phyloP scores from a whole-genome alignment of 2,329 filamentous ascomycete genomes.

The Epichloe glyceriae region DNA sequence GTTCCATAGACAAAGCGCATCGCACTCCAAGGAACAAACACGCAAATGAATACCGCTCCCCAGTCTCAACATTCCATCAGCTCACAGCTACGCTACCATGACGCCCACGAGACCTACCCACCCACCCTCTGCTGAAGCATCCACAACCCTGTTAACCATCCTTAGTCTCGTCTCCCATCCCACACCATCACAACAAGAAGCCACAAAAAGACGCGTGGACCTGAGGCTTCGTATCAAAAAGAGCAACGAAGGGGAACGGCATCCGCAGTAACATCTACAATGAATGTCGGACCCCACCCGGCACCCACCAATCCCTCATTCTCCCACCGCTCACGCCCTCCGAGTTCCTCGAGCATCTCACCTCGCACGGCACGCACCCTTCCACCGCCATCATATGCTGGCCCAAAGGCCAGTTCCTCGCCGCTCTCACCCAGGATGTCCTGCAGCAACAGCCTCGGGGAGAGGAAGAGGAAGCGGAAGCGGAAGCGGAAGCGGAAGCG shows the following conservation, averaged over 20 bases:
- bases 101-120: not conserved
- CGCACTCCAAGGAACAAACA: too few species aligned
- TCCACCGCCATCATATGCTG: constrained; percentile 63
- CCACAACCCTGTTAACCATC: not conserved
- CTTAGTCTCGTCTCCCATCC: too few species aligned
- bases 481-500: too few species aligned
- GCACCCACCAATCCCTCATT: constrained; percentile 24
- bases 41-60: too few species aligned
- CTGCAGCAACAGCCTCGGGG: constrained; percentile 12
- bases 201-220: not conserved
- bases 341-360: constrained; percentile 51
- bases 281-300: not conserved
- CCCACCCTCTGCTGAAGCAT: not conserved
- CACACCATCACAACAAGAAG: too few species aligned
- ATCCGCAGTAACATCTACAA: not conserved
- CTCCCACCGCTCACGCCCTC: constrained; percentile 41
- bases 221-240: not conserved
- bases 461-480: not conserved
- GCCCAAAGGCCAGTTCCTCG: constrained; percentile 49
- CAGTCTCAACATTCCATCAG: too few species aligned
- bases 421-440: constrained; percentile 40
- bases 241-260: not conserved
- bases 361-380: constrained; percentile 40
- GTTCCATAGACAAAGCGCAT: too few species aligned
- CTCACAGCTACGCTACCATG: too few species aligned